Evolutionary conservation across 2,329 filamentous ascomycete genomes (phyloP).

Genomic region (Pseudogymnoascus sp.): DNA sequence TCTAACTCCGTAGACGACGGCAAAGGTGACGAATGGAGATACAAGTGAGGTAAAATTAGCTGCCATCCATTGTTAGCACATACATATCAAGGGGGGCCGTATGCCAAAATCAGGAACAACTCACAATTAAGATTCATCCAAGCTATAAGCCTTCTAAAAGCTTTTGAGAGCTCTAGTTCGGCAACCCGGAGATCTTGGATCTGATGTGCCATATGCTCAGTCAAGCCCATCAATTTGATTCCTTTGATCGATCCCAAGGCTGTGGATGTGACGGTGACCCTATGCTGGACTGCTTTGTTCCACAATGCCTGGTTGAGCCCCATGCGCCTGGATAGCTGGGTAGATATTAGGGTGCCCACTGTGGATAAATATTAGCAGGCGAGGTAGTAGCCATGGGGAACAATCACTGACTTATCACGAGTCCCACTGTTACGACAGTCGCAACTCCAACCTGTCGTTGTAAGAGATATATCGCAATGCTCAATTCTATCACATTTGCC

Average conservation of each 20-base stretch:
- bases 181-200: neutral
- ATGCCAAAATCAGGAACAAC: neutral
- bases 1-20: slow-evolving; percentile 11
- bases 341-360: neutral
- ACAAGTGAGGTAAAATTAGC: slow-evolving; percentile 7
- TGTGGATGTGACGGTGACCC: slow-evolving; percentile 30
- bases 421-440: neutral
- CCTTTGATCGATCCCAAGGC: slow-evolving; percentile 33
- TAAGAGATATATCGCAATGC: slow-evolving; percentile 31
- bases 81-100: neutral
- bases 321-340: slow-evolving; percentile 4
- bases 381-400: neutral
- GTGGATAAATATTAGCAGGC: neutral
- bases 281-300: slow-evolving; percentile 31
- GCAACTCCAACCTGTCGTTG: slow-evolving; percentile 28
- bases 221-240: slow-evolving; percentile 34
- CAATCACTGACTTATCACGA: neutral
- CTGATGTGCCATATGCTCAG: slow-evolving; percentile 13
- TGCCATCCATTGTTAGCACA: slow-evolving; percentile 12
- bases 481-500: slow-evolving; percentile 32
- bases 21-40: slow-evolving; percentile 19
- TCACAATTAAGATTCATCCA: neutral
- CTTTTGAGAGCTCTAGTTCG: slow-evolving; percentile 7
- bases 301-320: slow-evolving; percentile 20
- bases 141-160: neutral